A percentile compares a stretch with the other conserved stretches of the same genome.
These are phyloP conservation scores for Colletotrichum plurivorum DNA, from an alignment of 2,329 filamentous ascomycete genomes.

Conservation along the genomic window DNA sequence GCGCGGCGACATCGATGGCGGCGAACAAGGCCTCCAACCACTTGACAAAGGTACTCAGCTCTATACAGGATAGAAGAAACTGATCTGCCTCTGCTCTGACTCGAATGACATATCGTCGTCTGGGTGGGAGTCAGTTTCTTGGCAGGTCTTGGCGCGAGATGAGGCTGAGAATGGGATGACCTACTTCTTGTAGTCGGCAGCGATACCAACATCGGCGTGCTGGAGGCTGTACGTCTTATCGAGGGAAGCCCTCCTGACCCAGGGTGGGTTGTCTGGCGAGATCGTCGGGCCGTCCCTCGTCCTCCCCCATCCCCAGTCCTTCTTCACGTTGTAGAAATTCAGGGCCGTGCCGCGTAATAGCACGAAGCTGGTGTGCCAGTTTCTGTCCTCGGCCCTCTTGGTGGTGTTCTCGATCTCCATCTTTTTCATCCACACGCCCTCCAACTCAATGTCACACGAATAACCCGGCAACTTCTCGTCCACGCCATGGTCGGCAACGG, in stretches of 20 bases:
- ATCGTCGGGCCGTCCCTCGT: slow-evolving; percentile 62
- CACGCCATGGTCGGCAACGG: slow-evolving; percentile 30
- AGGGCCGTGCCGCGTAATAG: slow-evolving; percentile 78
- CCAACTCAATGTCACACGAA: slow-evolving; percentile 67
- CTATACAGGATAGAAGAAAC: slow-evolving; percentile 77
- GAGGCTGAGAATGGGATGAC: slow-evolving; percentile 47
- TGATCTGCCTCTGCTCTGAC: slow-evolving; percentile 81
- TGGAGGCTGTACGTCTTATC: slow-evolving; percentile 79
- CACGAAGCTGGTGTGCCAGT: slow-evolving; percentile 75
- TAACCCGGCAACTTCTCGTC: slow-evolving; percentile 68
- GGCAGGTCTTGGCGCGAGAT: slow-evolving; percentile 33
- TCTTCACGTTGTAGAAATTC: slow-evolving; percentile 75
- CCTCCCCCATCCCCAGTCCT: slow-evolving; percentile 66
- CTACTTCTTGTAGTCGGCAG: slow-evolving; percentile 79
- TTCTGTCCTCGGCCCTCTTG: slow-evolving; percentile 72
- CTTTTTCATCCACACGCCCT: slow-evolving; percentile 73
- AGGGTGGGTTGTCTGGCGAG: slow-evolving; percentile 65
- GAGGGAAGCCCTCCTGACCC: slow-evolving; percentile 67
- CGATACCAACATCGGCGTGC: slow-evolving; percentile 82
- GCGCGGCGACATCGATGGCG: slow-evolving; percentile 79
- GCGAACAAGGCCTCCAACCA: slow-evolving; percentile 80
- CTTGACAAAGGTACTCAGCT: slow-evolving; percentile 75
- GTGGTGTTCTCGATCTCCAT: slow-evolving; percentile 77
- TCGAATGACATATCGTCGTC: slow-evolving; percentile 77
- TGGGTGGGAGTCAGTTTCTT: slow-evolving; percentile 46